Evolutionary conservation across 148 eudicot genomes (phyloP).

Genomic region (Linanthus parryae): DNA sequence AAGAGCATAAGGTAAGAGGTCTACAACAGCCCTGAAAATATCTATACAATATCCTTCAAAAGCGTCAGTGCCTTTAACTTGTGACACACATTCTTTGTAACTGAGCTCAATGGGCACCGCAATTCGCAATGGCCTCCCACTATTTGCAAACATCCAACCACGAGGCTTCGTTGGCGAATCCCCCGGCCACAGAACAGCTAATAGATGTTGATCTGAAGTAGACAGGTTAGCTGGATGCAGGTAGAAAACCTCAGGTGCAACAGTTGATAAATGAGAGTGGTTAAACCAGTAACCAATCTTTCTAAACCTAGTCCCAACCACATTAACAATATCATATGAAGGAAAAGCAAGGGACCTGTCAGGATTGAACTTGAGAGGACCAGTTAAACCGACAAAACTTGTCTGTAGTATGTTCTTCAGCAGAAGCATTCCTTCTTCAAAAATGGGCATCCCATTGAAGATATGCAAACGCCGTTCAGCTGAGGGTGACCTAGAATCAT

Average conservation of each 20-base stretch:
- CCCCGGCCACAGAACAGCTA: constrained; percentile 76
- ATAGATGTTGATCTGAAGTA: constrained; percentile 34
- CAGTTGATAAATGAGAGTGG: constrained; percentile 58
- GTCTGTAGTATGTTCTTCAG: constrained; percentile 47
- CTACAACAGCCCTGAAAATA: constrained; percentile 71
- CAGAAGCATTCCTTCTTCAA: constrained; percentile 67
- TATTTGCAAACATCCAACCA: constrained; percentile 94
- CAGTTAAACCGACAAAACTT: constrained; percentile 65
- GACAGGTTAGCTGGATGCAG: constrained; percentile 49
- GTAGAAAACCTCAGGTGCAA: constrained; percentile 62
- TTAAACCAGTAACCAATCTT: too few relatives aligned
- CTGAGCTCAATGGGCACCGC: constrained; percentile 75
- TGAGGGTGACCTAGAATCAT: constrained; percentile 27
- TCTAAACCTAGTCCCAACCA: constrained; percentile 66
- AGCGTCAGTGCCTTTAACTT: constrained; percentile 32
- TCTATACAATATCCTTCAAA: constrained; percentile 86
- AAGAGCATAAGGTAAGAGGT: constrained; percentile 69
- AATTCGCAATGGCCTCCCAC: constrained; percentile 56
- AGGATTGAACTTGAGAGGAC: constrained; percentile 52
- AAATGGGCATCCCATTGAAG: constrained; percentile 52
- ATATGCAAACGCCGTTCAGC: constrained; percentile 30
- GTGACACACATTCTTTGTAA: constrained; percentile 73
- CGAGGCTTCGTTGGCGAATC: constrained; percentile 60
- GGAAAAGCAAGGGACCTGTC: constrained; percentile 52
- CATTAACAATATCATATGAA: constrained; percentile 73